Evolutionary conservation across 306 rosid genomes (phyloP).

Genomic region (Oxytropis ochrocephala): DNA sequence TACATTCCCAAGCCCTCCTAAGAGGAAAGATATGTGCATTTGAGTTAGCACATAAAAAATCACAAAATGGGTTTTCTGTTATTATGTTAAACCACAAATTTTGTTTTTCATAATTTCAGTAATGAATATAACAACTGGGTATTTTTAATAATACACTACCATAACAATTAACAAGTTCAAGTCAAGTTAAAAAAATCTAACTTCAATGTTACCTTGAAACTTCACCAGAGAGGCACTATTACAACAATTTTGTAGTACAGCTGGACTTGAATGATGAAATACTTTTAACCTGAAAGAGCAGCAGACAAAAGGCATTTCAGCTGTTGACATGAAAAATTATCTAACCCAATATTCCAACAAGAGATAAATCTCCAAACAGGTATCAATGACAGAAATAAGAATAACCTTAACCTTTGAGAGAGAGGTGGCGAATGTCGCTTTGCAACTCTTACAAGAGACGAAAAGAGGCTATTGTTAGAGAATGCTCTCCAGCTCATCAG

Average conservation of each 20-base stretch:
- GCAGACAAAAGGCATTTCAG: conserved; percentile 12
- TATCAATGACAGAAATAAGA: background rate
- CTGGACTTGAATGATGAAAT: conserved; percentile 12
- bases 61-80: background rate
- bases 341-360: background rate
- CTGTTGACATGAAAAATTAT: background rate
- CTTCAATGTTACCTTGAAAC: conserved; percentile 49
- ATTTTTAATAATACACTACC: background rate
- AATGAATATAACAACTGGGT: conserved; percentile 14
- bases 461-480: conserved; percentile 28
- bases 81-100: background rate
- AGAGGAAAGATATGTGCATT: background rate
- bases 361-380: background rate
- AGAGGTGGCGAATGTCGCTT: conserved; percentile 25
- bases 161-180: background rate
- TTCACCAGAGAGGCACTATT: conserved; percentile 17
- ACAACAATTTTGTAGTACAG: conserved; percentile 9
- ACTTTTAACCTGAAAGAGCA: conserved; percentile 34
- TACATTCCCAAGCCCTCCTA: background rate
- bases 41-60: background rate
- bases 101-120: conserved; percentile 16
- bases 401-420: conserved; percentile 32
- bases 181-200: background rate
- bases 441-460: conserved; percentile 22
- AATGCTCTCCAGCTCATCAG: conserved; percentile 35